Conservation (phyloP, 257 asterid genomes). For the Agastache rugosa region DNA sequence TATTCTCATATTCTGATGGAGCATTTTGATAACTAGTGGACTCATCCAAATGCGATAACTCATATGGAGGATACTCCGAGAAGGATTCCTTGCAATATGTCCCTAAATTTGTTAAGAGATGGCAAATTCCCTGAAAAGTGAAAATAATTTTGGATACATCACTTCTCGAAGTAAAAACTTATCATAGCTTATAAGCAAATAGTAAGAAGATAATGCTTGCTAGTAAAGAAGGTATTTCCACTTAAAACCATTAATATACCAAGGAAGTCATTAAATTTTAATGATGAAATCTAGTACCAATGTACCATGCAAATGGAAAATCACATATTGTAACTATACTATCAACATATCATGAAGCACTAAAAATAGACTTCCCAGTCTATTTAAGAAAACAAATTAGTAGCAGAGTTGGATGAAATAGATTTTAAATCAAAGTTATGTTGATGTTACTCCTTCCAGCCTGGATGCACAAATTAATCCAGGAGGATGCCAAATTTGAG, state of each 20-base stretch:
- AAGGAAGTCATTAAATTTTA: not conserved
- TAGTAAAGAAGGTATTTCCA: slow-evolving; percentile 1
- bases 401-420: not conserved
- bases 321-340: not conserved
- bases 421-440: not conserved
- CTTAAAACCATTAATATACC: not conserved
- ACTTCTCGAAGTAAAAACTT: slow-evolving; percentile 9
- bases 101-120: slow-evolving; percentile 75
- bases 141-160: slow-evolving; percentile 30
- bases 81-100: slow-evolving; percentile 71
- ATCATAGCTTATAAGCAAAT: slow-evolving; percentile 6
- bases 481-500: not conserved
- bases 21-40: slow-evolving; percentile 53
- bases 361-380: too few relatives aligned
- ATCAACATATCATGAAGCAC: not conserved
- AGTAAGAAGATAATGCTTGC: not conserved
- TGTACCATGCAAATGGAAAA: slow-evolving; percentile 19
- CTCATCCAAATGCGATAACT: slow-evolving; percentile 64
- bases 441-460: slow-evolving; percentile 5
- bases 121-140: slow-evolving; percentile 78
- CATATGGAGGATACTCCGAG: slow-evolving; percentile 63
- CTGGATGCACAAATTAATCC: not conserved
- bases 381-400: not conserved
- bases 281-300: slow-evolving; percentile 13
- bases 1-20: slow-evolving; percentile 66